A percentile compares a stretch with the other conserved stretches of the same genome.
phyloP scores from a whole-genome alignment of 129 eudicot genomes.

The Smallanthus sonchifolius region DNA sequence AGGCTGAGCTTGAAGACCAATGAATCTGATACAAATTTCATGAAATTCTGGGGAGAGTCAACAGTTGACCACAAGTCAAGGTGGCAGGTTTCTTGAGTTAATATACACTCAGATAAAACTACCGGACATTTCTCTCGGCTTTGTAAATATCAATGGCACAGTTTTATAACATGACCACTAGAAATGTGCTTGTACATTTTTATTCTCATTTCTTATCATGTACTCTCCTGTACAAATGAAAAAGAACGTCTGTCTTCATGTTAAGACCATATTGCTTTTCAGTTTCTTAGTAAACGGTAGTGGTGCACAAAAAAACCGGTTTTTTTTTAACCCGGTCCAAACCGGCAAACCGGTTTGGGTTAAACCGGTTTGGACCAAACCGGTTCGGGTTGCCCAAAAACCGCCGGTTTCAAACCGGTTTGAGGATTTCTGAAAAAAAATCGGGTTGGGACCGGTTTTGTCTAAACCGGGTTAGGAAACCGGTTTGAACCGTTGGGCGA shows the following conservation, averaged over 20 bases:
- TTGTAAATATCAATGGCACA: slow-evolving; percentile 19
- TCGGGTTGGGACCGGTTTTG: no score
- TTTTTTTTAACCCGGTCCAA: no score
- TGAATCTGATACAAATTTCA: slow-evolving; percentile 55
- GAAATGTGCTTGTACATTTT: not conserved
- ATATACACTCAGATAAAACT: not conserved
- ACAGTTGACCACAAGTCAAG: slow-evolving; percentile 21
- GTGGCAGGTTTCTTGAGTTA: slow-evolving; percentile 16
- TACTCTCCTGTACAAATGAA: not conserved
- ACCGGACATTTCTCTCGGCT: slow-evolving; percentile 19
- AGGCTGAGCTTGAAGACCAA: slow-evolving; percentile 59
- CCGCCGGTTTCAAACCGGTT: no score
- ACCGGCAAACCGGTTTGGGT: no score
- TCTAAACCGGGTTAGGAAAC: no score
- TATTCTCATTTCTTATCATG: slow-evolving; percentile 4
- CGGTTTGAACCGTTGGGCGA: no score
- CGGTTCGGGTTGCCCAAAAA: no score
- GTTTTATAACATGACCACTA: not conserved
- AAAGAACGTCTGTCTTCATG: not conserved
- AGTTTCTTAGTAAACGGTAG: not conserved
- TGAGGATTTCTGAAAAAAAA: no score
- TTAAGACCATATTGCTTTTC: not conserved
- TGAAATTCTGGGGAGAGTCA: slow-evolving; percentile 5
- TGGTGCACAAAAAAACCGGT: no score
- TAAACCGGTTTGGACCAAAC: no score